phyloP scores from a whole-genome alignment of 371 early-diverging fungal genomes.

The Rhizomucor miehei region DNA sequence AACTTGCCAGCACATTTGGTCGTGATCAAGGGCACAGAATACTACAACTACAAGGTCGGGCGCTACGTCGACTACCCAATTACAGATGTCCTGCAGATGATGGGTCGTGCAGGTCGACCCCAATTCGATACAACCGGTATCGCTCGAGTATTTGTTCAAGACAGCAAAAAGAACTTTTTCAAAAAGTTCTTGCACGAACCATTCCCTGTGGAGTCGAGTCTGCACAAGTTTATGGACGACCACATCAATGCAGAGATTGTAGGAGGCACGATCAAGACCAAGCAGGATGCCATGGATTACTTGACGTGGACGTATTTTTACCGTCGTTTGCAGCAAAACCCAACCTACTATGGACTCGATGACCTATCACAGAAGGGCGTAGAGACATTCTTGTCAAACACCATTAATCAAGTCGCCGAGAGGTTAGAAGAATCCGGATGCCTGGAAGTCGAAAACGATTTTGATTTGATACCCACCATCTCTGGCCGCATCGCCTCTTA shows the following conservation, averaged over 20 bases:
- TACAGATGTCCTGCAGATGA: slow-evolving; percentile 98
- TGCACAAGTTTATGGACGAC: slow-evolving; percentile 77
- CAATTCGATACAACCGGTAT: slow-evolving; percentile 94
- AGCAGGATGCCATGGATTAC: slow-evolving; percentile 92
- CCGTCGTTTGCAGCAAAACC: slow-evolving; percentile 88
- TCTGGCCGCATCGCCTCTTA: slow-evolving; percentile 84
- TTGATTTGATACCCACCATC: slow-evolving; percentile 63
- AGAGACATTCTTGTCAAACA: slow-evolving; percentile 68
- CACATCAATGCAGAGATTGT: slow-evolving; percentile 94
- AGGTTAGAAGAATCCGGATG: slow-evolving; percentile 74
- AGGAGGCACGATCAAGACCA: slow-evolving; percentile 77
- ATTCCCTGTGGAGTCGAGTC: slow-evolving; percentile 86
- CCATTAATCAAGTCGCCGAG: slow-evolving; percentile 68
- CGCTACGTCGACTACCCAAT: slow-evolving; percentile 94
- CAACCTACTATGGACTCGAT: slow-evolving; percentile 91
- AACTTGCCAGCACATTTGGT: slow-evolving; percentile 99
- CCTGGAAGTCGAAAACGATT: slow-evolving; percentile 60
- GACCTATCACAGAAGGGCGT: slow-evolving; percentile 68
- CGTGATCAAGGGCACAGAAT: slow-evolving; percentile 98
- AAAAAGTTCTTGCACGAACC: slow-evolving; percentile 94
- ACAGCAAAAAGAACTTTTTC: slow-evolving; percentile 94
- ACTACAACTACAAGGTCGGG: slow-evolving; percentile 85
- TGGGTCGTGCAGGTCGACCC: slow-evolving; percentile 98
- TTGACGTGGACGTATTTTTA: slow-evolving; percentile 95
- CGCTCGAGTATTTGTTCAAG: slow-evolving; percentile 85